Evolutionary conservation across 805 yeast species (phyloP), one percentile per base, ranked within the genome.

Genomic region (Candida namnaoensis): DNA sequence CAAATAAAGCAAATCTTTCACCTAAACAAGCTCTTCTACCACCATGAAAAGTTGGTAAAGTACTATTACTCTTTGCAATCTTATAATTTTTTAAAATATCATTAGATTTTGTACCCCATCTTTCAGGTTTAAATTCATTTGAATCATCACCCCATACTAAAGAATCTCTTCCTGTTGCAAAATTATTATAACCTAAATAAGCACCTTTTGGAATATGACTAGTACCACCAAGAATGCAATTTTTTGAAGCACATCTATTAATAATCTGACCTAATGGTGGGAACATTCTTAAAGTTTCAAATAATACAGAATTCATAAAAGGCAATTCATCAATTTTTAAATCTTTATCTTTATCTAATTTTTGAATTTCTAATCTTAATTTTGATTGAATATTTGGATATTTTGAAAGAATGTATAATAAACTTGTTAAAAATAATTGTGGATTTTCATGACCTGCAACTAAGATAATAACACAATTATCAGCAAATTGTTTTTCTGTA

Each of bases 361-460:
- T 9, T 0, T 8, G 4, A 1, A 56, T 7, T 24, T 52, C 61
- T 1, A 42, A 32, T 35, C 74, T 50, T 6, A 70, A 43, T 9
- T 46, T 44, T 1, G 39, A 30, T 44, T 73, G 78, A 7, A 63
- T 42, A 1, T 47, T 38, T 1, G 56, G 57, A 47, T 68, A 40
- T 44, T 75, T 76, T 1, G 72, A 74, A 26, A 77, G 48, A 12
- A 72, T 46, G 43, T 68, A 76, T 2, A 77, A 47, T 6, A 71
- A 49, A 0, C 79, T 71, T 1, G 72, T 65, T 45, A 76, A 48
- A 10, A 76, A 54, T 24, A 78, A 51, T 44, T 75, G 77, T 0
- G 83, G 83, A 45, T 78, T 78, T 48, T 78, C 83, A 53, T 78
- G 83, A 0, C 82, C 83, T 0, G 83, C 83, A 37, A 78, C 72